Base-by-base conservation (phyloP, 805 yeast species). In the Wickerhamiella vanderwaltii region DNA sequence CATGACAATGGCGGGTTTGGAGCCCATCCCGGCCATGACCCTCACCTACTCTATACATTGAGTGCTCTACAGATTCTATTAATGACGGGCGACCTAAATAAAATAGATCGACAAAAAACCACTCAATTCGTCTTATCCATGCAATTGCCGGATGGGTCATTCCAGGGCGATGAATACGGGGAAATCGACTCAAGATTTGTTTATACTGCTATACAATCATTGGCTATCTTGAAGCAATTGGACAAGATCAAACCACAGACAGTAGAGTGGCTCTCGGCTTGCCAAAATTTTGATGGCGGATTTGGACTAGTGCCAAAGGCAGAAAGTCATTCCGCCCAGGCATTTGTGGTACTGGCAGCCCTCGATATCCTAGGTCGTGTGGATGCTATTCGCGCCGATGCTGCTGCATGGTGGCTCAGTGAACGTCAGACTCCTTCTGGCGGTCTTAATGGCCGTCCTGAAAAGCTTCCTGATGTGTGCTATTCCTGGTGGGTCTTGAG, bases 401-500 rank as follows among this genome's bases (percentile, higher is more conserved):
- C 66, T 35, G 60, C 58, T 3, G 76, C 78, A 2, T 75, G 81
- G 73, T 91, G 98, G 97, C 66, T 91, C 15, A 71, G 88, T 52
- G 97, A 91, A 56, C 66, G 99, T 45, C 99, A 91, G 59, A 71
- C 84, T 6, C 68, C 72, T 5, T 70, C 70, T 22, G 99, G 99
- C 5, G 99, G 99, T 0, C 67, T 91, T 43, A 91, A 91, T 56
- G 99, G 99, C 1, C 71, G 99, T 39, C 95, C 97, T 0, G 94
- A 91, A 45, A 91, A 91, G 57, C 63, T 85, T 15, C 94, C 97
- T 0, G 99, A 91, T 60, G 95, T 84, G n/a, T 91, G 99, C 57
- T 91, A 91, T 58, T 77, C 91, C 51, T 91, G 96, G 95, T 91
- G 99, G 99, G 94, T 86, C 7, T 58, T 86, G 17, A 79, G 93